A percentile compares a stretch with the other conserved stretches of the same genome.
phyloP scores from a whole-genome alignment of 805 yeast genomes.

The Pachysolen tannophilus region DNA sequence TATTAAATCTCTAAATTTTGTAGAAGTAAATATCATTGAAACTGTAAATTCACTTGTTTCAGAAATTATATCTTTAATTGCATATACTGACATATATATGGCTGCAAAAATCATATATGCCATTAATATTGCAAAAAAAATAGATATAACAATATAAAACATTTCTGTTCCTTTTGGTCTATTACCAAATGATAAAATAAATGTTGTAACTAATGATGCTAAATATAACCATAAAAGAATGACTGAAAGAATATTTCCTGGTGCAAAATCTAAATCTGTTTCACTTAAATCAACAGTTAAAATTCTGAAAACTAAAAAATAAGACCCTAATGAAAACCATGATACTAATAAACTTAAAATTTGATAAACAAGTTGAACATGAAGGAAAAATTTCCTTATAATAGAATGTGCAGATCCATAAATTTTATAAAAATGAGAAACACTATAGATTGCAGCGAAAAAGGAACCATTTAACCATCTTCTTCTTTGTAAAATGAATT shows the following conservation, averaged over 20 bases:
- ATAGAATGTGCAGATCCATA: conserved; percentile 74
- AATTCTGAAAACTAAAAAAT: conserved; percentile 83
- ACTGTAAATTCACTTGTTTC: conserved; percentile 32
- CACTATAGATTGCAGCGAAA: conserved; percentile 86
- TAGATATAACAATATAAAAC: conserved; percentile 67
- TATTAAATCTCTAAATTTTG: conserved; percentile 76
- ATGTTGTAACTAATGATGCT: conserved; percentile 73
- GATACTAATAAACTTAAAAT: conserved; percentile 67
- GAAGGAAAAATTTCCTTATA: conserved; percentile 60
- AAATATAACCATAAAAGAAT: conserved; percentile 81
- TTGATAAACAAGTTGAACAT: conserved; percentile 76
- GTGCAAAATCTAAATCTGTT: conserved; percentile 30
- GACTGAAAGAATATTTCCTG: conserved; percentile 72
- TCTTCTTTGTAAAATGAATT: conserved; percentile 84
- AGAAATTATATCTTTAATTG: conserved; percentile 32
- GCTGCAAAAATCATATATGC: conserved; percentile 85
- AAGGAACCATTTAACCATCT: conserved; percentile 97
- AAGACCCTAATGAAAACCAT: conserved; percentile 90
- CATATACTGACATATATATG: conserved; percentile 63
- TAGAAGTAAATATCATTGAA: conserved; percentile 47
- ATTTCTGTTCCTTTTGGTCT: conserved; percentile 84
- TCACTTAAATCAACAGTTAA: conserved; percentile 73
- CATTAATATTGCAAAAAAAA: conserved; percentile 84
- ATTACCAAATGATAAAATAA: conserved; percentile 87
- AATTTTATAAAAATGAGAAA: conserved; percentile 66